Percentiles rank a stretch among this genome's conserved stretches.
Evolutionary conservation across 192 early-diverging fungal species (phyloP).

Genomic region (Borealophlyctis nickersoniae): DNA sequence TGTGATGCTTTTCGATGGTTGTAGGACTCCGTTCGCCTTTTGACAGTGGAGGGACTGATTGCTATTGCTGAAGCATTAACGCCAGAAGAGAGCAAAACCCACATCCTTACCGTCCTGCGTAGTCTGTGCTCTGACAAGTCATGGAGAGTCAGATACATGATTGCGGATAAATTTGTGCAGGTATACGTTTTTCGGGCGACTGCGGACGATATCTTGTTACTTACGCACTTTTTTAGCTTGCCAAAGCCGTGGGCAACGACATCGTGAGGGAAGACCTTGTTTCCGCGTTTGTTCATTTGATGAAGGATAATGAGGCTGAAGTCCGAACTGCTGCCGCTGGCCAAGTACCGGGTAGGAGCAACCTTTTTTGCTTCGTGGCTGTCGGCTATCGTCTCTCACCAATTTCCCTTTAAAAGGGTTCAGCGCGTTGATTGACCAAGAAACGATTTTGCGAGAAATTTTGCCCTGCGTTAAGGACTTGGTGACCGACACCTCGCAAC

Average conservation of each 20-base stretch:
- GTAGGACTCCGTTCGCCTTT: slow-evolving; percentile 95
- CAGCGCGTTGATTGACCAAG: slow-evolving; percentile 70
- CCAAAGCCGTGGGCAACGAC: slow-evolving; percentile 75
- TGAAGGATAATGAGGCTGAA: slow-evolving; percentile 97
- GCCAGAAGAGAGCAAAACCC: slow-evolving; percentile 71
- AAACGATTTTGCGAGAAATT: slow-evolving; percentile 75
- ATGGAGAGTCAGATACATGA: slow-evolving; percentile 99
- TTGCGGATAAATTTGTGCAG: slow-evolving; percentile 96
- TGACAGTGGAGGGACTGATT: slow-evolving; percentile 89
- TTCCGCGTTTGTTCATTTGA: slow-evolving; percentile 74
- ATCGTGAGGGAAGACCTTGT: slow-evolving; percentile 85
- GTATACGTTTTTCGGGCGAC: slow-evolving; percentile 39
- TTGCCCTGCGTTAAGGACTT: slow-evolving; percentile 91
- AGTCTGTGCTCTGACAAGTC: slow-evolving; percentile 85
- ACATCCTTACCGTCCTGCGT: slow-evolving; percentile 70
- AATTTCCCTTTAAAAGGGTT: too few relatives aligned
- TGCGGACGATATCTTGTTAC: not conserved
- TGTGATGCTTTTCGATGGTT: not conserved
- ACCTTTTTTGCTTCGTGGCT: too few relatives aligned
- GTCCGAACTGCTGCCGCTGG: slow-evolving; percentile 92
- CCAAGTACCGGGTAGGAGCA: slow-evolving; percentile 77
- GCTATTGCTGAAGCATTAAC: slow-evolving; percentile 80
- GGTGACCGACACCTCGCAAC: slow-evolving; percentile 92
- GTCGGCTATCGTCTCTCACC: too few relatives aligned
- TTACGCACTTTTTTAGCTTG: slow-evolving; percentile 49